Percentiles rank a stretch among this genome's conserved stretches.
Conservation (phyloP, 1,284 basidiomycete species). For the Tetrapyrgos nigripes region DNA sequence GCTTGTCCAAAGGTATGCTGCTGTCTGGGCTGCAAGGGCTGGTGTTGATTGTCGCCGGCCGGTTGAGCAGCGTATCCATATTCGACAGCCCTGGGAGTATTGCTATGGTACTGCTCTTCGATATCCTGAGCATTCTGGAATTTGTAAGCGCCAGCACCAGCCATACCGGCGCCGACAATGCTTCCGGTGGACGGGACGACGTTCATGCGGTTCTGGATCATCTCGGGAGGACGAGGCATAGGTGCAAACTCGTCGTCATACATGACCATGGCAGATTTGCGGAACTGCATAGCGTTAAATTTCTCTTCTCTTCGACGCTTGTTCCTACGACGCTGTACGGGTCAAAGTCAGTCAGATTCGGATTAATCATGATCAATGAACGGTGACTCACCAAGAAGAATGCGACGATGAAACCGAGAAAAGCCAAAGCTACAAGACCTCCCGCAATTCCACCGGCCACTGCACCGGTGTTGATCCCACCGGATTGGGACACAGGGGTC, state of each 20-base stretch:
- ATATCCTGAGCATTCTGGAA: slow-evolving; percentile 3
- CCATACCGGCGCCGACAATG: slow-evolving; percentile 35
- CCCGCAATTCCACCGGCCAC: slow-evolving; percentile 22
- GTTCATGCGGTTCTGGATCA: slow-evolving; percentile 17
- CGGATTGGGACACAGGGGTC: slow-evolving; percentile 10
- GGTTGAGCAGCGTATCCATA: slow-evolving; percentile 4
- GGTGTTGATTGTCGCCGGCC: slow-evolving; percentile 12
- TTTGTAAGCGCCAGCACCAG: slow-evolving; percentile 39
- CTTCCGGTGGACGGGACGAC: slow-evolving; percentile 43
- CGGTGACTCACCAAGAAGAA: slow-evolving; percentile 20
- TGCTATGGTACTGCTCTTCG: slow-evolving; percentile 6
- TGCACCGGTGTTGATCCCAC: slow-evolving; percentile 22
- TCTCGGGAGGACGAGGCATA: slow-evolving; percentile 8
- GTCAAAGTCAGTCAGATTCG: not conserved
- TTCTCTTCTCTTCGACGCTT: not conserved
- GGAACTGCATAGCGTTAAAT: slow-evolving; percentile 23
- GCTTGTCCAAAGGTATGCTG: slow-evolving; percentile 45
- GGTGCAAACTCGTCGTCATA: slow-evolving; percentile 11
- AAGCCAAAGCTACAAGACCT: slow-evolving; percentile 15
- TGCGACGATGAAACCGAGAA: slow-evolving; percentile 11
- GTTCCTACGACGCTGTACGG: slow-evolving; percentile 17
- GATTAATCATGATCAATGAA: too few relatives aligned
- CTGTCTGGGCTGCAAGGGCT: slow-evolving; percentile 41
- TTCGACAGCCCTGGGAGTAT: slow-evolving; percentile 20
- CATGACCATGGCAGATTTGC: slow-evolving; percentile 25